Conservation (phyloP, 2,329 filamentous ascomycete species). For the Gnomoniopsis sp. region DNA sequence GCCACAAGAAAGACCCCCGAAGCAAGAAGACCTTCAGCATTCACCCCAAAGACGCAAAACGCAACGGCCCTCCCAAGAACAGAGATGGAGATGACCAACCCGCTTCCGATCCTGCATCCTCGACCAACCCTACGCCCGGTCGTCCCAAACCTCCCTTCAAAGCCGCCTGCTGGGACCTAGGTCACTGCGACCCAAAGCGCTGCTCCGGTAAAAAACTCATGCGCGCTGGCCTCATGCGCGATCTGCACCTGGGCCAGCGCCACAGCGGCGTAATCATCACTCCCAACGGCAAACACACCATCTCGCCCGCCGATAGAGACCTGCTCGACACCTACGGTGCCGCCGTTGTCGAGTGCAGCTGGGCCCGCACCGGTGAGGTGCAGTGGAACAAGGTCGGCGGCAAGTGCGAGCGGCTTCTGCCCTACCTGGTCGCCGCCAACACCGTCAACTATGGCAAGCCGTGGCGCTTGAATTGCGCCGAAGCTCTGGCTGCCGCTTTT, state of each 20-base stretch:
- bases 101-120: slow-evolving; percentile 18
- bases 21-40: slow-evolving; percentile 29
- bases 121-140: slow-evolving; percentile 4
- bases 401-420: slow-evolving; percentile 84
- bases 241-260: slow-evolving; percentile 86
- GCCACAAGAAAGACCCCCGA: slow-evolving; percentile 84
- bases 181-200: slow-evolving; percentile 94
- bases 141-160: slow-evolving; percentile 62
- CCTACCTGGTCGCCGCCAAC: slow-evolving; percentile 95
- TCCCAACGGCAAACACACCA: slow-evolving; percentile 82
- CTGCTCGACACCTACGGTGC: slow-evolving; percentile 86
- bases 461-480: slow-evolving; percentile 92
- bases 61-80: slow-evolving; percentile 30
- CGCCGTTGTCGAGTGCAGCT: slow-evolving; percentile 95
- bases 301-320: slow-evolving; percentile 79
- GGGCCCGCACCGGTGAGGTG: slow-evolving; percentile 88
- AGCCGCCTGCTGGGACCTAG: slow-evolving; percentile 96
- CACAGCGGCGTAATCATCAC: slow-evolving; percentile 91
- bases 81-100: slow-evolving; percentile 30
- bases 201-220: slow-evolving; percentile 96
- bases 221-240: slow-evolving; percentile 87
- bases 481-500: slow-evolving; percentile 89
- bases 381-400: slow-evolving; percentile 90
- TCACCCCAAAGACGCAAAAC: slow-evolving; percentile 28
- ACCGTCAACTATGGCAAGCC: slow-evolving; percentile 96